phyloP scores from a whole-genome alignment of 805 yeast genomes.

The Saturnispora ahearnii region DNA sequence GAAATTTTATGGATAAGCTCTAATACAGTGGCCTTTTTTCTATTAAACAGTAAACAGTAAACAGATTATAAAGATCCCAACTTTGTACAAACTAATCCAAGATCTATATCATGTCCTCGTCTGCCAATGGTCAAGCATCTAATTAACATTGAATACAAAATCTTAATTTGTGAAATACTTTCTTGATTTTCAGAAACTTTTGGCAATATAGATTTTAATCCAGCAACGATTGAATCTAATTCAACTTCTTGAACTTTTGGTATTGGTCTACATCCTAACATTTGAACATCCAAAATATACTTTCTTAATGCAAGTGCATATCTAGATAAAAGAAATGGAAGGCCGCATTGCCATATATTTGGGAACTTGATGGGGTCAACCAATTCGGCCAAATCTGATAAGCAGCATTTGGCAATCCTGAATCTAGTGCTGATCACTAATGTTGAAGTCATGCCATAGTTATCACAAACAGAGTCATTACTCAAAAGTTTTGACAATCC shows the following conservation, averaged over 20 bases:
- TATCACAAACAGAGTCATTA: constrained; percentile 35
- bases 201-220: constrained; percentile 24
- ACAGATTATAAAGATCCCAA: background rate
- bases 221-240: constrained; percentile 37
- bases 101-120: background rate
- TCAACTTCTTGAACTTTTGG: constrained; percentile 60
- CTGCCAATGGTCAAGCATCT: background rate
- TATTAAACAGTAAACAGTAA: background rate
- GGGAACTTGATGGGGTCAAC: constrained; percentile 22
- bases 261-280: constrained; percentile 56
- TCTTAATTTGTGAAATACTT: background rate
- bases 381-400: constrained; percentile 42
- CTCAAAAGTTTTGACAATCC: constrained; percentile 20
- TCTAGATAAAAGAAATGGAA: constrained; percentile 48
- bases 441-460: constrained; percentile 58
- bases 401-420: constrained; percentile 45
- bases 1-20: background rate
- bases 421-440: constrained; percentile 36
- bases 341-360: constrained; percentile 21
- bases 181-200: background rate
- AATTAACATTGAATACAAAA: constrained; percentile 7
- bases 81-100: background rate
- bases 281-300: constrained; percentile 51
- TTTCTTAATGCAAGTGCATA: constrained; percentile 53
- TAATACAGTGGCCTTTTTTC: background rate